phyloP scores from a whole-genome alignment of 2,329 filamentous ascomycete species.

The Cercospora nicotianae region DNA sequence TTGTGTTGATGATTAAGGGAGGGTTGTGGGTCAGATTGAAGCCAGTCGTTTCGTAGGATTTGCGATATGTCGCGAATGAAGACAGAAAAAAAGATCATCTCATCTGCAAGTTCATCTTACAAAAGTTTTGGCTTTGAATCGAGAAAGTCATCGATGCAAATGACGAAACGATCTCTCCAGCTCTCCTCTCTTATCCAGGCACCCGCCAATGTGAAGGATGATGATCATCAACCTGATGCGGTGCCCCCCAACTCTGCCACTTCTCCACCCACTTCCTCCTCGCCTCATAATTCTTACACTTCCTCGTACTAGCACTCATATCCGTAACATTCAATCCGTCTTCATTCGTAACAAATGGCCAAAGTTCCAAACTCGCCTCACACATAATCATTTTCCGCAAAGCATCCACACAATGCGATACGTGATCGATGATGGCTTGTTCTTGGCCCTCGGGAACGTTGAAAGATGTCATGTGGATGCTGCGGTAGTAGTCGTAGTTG shows the following conservation, averaged over 20 bases:
- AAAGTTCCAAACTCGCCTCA: not conserved
- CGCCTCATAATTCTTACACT: not conserved
- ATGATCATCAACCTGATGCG: not conserved
- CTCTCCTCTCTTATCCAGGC: too few species aligned
- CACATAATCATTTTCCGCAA: not conserved
- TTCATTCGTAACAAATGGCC: not conserved
- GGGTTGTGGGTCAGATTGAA: conserved; percentile 1
- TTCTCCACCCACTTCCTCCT: not conserved
- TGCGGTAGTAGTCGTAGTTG: not conserved
- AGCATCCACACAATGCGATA: not conserved
- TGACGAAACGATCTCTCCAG: too few species aligned
- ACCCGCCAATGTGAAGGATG: not conserved
- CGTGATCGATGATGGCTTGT: not conserved
- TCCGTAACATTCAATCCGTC: not conserved
- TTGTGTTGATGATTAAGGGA: conserved; percentile 2
- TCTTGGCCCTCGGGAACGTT: not conserved
- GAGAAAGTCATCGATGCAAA: too few species aligned
- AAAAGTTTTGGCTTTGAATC: too few species aligned
- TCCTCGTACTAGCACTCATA: not conserved
- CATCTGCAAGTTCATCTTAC: too few species aligned
- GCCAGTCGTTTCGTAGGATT: not conserved
- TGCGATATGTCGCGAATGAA: too few species aligned
- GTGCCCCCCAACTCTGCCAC: not conserved
- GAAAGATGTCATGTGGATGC: not conserved
- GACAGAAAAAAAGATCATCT: too few species aligned